Conservation (phyloP, 2,329 filamentous ascomycete genomes). For the Cladorrhinum sp. region DNA sequence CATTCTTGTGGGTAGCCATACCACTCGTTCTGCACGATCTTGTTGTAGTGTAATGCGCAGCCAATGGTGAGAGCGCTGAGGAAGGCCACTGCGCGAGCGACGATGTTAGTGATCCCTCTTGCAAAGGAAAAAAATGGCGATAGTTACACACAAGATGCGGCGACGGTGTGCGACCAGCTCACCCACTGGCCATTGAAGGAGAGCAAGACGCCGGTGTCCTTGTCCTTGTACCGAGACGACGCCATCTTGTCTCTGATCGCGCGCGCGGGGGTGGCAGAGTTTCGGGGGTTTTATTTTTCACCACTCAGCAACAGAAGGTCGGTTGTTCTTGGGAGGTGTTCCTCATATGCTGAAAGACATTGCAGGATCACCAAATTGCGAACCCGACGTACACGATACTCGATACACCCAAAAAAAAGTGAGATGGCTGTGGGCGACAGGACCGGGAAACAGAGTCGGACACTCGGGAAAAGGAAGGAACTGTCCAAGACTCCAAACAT, state of each 20-base stretch:
- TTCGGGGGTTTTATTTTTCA: background rate
- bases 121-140: background rate
- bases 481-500: background rate
- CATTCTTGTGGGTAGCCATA: conserved; percentile 93
- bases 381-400: too few species aligned
- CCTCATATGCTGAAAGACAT: conserved; percentile 1
- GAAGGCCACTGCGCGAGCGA: conserved; percentile 64
- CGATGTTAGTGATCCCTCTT: conserved; percentile 5
- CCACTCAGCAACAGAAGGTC: background rate
- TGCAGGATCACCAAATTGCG: background rate
- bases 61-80: conserved; percentile 81
- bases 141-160: conserved; percentile 69
- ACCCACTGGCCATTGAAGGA: conserved; percentile 85
- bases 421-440: background rate
- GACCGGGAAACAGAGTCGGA: background rate
- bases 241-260: conserved; percentile 35
- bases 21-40: conserved; percentile 97
- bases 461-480: conserved; percentile 1
- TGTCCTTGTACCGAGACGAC: conserved; percentile 58
- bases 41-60: conserved; percentile 80
- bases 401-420: background rate
- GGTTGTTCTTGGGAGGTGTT: background rate
- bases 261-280: background rate
- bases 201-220: conserved; percentile 57
- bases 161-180: conserved; percentile 78